Conservation (phyloP, 1,139 yeast species). For the Hyphopichia buzzinii region DNA sequence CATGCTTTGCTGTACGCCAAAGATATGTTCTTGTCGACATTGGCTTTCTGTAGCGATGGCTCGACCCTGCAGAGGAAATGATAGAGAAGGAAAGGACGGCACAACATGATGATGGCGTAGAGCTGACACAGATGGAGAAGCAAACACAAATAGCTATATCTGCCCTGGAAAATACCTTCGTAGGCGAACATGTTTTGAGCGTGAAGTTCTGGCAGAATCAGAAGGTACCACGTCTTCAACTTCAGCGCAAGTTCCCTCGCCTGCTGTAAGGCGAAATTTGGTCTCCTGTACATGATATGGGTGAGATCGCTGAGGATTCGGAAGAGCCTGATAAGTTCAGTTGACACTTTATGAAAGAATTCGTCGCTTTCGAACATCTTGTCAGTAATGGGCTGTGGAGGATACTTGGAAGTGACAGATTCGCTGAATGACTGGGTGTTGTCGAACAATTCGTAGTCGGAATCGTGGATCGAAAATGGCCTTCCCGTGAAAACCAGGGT, state of each 20-base stretch:
- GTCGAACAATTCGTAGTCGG: neutral
- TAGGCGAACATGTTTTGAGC: neutral
- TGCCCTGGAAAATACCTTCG: neutral
- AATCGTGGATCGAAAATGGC: neutral
- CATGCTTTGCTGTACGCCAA: neutral
- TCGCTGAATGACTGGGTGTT: neutral
- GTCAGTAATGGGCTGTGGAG: neutral
- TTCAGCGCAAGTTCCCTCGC: neutral
- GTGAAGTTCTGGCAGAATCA: neutral
- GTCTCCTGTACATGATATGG: neutral
- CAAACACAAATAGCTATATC: neutral
- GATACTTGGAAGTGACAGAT: neutral
- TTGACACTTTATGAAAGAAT: neutral
- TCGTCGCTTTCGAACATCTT: neutral
- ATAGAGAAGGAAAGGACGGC: constrained; percentile 4
- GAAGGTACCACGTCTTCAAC: neutral
- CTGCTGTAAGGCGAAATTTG: neutral
- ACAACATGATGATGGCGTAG: constrained; percentile 5
- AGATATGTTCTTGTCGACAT: neutral
- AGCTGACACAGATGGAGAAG: constrained; percentile 5
- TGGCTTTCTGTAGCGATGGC: neutral
- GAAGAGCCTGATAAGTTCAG: neutral
- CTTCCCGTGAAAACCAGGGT: neutral
- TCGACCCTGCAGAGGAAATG: neutral
- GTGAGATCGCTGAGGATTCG: neutral